Conservation (phyloP, 2,329 filamentous ascomycete species). For the Neopestalotiopsis sp. region DNA sequence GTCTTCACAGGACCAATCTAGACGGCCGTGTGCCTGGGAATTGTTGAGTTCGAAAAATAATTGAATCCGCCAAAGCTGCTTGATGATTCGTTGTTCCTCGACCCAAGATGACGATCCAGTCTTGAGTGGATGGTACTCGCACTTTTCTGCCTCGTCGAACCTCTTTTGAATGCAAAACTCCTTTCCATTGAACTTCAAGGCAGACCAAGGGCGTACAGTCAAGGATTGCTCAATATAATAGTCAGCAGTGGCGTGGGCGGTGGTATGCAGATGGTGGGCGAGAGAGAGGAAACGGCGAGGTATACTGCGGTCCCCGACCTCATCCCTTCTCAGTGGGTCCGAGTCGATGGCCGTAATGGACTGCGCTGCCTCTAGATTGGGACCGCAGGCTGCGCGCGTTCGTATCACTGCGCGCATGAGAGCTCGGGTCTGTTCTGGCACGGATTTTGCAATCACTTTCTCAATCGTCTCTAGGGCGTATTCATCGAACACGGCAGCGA, state of each 20-base stretch:
- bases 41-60: slow-evolving; percentile 6
- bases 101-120: slow-evolving; percentile 5
- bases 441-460: neutral
- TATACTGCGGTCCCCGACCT: neutral
- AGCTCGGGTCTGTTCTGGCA: neutral
- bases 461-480: neutral
- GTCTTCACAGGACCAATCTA: neutral
- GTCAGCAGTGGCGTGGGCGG: neutral
- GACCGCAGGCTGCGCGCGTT: neutral
- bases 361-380: neutral
- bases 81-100: slow-evolving; percentile 8
- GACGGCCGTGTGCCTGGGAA: neutral
- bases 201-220: neutral
- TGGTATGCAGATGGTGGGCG: neutral
- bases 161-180: neutral
- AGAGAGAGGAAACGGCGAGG: slow-evolving; percentile 1
- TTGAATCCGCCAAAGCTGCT: neutral
- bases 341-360: neutral
- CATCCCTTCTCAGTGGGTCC: neutral
- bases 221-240: slow-evolving; percentile 6
- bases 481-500: neutral
- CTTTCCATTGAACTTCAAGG: neutral
- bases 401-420: neutral
- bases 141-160: neutral
- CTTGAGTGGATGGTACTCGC: neutral